Evolutionary conservation across 2,329 filamentous ascomycete genomes (phyloP), one percentile per base, ranked within the genome.

Genomic region (Camillea tinctor): DNA sequence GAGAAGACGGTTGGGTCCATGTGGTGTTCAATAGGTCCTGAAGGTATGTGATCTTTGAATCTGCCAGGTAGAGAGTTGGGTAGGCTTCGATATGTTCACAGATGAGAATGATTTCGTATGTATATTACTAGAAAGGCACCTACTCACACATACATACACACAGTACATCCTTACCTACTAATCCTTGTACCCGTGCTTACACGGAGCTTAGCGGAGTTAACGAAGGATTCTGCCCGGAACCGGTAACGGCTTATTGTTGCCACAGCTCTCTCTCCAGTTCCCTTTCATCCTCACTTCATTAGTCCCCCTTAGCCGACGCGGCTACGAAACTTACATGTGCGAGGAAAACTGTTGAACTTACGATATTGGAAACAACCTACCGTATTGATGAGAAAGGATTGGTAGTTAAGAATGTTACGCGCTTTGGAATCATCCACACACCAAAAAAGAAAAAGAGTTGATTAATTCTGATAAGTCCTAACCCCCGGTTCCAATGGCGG

Each of bases 401-500:
- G 11, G 36, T 11, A 44, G 6, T 30, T 11, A 30, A 11, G n/a
- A n/a, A 30, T 30, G 11, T 11, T 17, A 44, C 36, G 13, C 13
- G 36, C 5, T 17, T 30, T 15, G 13, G 11, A 44, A 44, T n/a
- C 11, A n/a, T n/a, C 36, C 17, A 44, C 17, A 44, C 36, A 6
- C 13, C 17, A 44, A 30, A 30, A 30, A 30, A 26, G 9, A 26
- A 26, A 26, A 26, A 26, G 9, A 40, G 36, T 40, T 15, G 11
- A 17, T n/a, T 3, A 44, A n/a, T 44, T 44, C 6, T n/a, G n/a
- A 44, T 44, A 44, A 44, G 26, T 13, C 36, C 36, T n/a, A 44
- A 11, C 5, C 36, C 36, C 6, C 11, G 11, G 36, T 15, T 58
- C 52, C 65, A 63, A 69, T 70, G 68, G 63, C 69, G 62, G 63